These are phyloP conservation scores for Fagopyrum homotropicum DNA, from an alignment of 148 eudicot species.

Conservation along the genomic window DNA sequence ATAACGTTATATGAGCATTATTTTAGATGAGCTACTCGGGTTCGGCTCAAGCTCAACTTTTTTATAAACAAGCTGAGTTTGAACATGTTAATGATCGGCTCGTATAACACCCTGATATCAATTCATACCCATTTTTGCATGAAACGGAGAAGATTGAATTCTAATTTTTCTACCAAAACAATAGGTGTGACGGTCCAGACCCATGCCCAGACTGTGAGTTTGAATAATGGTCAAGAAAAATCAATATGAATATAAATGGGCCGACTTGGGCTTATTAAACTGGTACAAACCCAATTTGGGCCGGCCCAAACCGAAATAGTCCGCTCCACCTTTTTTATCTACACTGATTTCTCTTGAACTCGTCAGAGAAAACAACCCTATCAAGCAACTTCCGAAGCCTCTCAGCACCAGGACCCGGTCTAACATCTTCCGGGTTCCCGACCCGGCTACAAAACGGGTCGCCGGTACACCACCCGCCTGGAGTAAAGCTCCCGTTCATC, in stretches of 20 bases:
- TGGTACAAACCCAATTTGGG: not conserved
- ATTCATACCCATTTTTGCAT: too few species aligned
- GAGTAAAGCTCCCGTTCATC: conserved; percentile 59
- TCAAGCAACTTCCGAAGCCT: conserved; percentile 53
- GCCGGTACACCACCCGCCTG: conserved; percentile 87
- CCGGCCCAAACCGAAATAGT: not conserved
- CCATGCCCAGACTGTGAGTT: not conserved
- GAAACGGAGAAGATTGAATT: too few species aligned
- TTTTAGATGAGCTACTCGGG: too few species aligned
- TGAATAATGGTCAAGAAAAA: not conserved
- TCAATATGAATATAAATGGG: not conserved
- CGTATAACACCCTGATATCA: too few species aligned
- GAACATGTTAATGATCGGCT: too few species aligned
- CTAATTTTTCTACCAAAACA: too few species aligned
- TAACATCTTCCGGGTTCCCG: conserved; percentile 47
- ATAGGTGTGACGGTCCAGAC: too few species aligned
- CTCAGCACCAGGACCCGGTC: conserved; percentile 63
- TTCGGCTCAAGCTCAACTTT: too few species aligned
- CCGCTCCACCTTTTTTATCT: conserved; percentile 23
- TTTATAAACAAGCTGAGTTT: too few species aligned
- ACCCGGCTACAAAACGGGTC: conserved; percentile 58
- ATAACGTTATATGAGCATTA: too few species aligned
- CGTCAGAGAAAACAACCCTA: conserved; percentile 33
- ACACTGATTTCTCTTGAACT: conserved; percentile 44
- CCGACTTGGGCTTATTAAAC: not conserved